Evolutionary conservation across 2,329 filamentous ascomycete species (phyloP), one percentile per base, ranked within the genome.

Genomic region (Zasmidium citrigriseum): DNA sequence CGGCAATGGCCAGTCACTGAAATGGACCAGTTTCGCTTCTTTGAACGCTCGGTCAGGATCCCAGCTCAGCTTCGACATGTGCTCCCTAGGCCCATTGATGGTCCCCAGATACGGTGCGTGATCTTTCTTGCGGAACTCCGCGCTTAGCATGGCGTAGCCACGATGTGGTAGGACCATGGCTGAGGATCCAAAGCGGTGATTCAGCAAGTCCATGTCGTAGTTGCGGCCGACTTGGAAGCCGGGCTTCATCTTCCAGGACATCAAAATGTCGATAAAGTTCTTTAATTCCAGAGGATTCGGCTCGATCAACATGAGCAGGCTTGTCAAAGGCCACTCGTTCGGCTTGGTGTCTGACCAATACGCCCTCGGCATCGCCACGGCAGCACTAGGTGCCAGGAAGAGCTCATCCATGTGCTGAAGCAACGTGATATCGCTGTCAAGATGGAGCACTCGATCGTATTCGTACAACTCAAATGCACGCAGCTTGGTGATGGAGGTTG

Each of bases 1-100:
- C 1, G 87, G 86, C 11, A 89, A 66, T 1, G 88, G 88, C 84
- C 84, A 89, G 67, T 90, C 88, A 14, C 84, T 88, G 68, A 90
- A 90, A 70, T 90, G 87, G 1, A 90, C 76, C 7, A 88, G 78
- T 64, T 88, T 89, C 9, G 85, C 84, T 67, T 89, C 85, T 11
- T 79, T 78, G 57, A 83, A 77, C 1, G 80, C 78, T 23, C 71
- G 75, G 22, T 84, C 74, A 0, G 86, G 79, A 66, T 89, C 83
- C 86, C 87, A 90, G 67, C 65, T 64, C 18, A 62, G 62, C 25
- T 61, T 85, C 82, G 2, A 77, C 72, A 23, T 74, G 64, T 63
- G 27, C 23, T 57, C 58, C 50, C 63, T 81, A 80, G 7, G 85
- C 1, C 77, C 67, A 45, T 66, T 62, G 46, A 60, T 62, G 14